Evolutionary conservation across 495 filamentous ascomycete species (phyloP), one percentile per base, ranked within the genome.

Genomic region (Aspergillus carlsbadensis): DNA sequence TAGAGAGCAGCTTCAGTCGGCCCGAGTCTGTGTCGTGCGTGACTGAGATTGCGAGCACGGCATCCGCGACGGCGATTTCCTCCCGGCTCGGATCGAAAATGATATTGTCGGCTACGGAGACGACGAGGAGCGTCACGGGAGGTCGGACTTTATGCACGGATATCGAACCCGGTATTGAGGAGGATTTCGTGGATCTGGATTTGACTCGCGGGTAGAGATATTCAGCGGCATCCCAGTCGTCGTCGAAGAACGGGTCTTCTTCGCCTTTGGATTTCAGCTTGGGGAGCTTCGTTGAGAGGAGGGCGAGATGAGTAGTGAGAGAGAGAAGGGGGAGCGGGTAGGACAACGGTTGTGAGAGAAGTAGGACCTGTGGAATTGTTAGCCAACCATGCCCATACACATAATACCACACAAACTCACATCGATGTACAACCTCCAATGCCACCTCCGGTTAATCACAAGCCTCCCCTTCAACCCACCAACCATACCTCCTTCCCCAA

Each of bases 211-310:
- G 84, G 74, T 92, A 99, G 18, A 99, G 78, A 47, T 85, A 83
- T 36, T 83, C 70, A 2, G 91, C 83, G 33, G 85, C 88, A 34
- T 85, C 88, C 95, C 95, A 99, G 72, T 99, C 94, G 74, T 99
- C 95, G 77, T 96, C 87, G 77, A 99, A 98, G 63, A 96, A 85
- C 2, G 95, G 95, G 64, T 99, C 95, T 74, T 99, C 94, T 67
- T 96, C 92, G 51, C 79, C 79, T 64, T 91, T 85, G 20, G 90
- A 95, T 66, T 89, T 88, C 20, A 95, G 76, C 29, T 85, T 81
- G 15, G 94, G 94, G 2, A 98, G 83, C 53, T 88, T 87, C 6
- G 93, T 90, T 37, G 87, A 84, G 45, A 96, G 85, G 26, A 99
- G 89, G n/a, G 94, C 94, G 56, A 99, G 88, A 70, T 98, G 91